Evolutionary conservation across 2,329 filamentous ascomycete species (phyloP), one percentile per base, ranked within the genome.

Genomic region (Fusarium sp.): DNA sequence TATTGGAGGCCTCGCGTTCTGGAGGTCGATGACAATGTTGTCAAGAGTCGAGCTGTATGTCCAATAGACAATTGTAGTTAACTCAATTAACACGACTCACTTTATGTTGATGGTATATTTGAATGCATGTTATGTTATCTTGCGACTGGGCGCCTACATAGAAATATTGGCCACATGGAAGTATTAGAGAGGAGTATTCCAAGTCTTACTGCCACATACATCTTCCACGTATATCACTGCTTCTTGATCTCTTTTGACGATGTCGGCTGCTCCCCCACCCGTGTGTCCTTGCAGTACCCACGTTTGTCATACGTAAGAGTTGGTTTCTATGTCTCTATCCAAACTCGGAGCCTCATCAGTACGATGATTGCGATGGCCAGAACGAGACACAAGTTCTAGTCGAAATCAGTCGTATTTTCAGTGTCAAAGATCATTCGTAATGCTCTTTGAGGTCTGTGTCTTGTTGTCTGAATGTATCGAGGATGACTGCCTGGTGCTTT

Each of bases 11-110:
- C 64, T 55, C 22, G 45, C n/a, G 55, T 52, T 60, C 26, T 48
- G 55, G 55, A 65, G 68, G 72, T 36, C 51, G 63, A 74, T 75
- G 72, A 69, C 52, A 75, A 72, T 72, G 28, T 42, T 47, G 60
- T 60, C 31, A 36, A 66, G 44, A 52, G 56, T 63, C 62, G 63
- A 72, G 59, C 68, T 56, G 59, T 62, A 58, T 62, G 44, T 69
- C 66, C 47, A 72, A 52, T 74, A 72, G 64, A 74, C 68, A 66
- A 65, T 62, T 75, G 55, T 74, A 69, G 72, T 74, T 75, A 44
- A 63, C 51, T 47, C 47, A 74, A 60, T 54, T 60, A 39, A 31
- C 56, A 60, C 35, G 45, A 57, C 59, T 73, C 41, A 42, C 48
- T 54, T 20, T 39, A 45, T 22, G 44, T 26, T 42, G 8, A 49